Conservation (phyloP, 768 basidiomycete genomes). For the Pleurotus cornucopiae region DNA sequence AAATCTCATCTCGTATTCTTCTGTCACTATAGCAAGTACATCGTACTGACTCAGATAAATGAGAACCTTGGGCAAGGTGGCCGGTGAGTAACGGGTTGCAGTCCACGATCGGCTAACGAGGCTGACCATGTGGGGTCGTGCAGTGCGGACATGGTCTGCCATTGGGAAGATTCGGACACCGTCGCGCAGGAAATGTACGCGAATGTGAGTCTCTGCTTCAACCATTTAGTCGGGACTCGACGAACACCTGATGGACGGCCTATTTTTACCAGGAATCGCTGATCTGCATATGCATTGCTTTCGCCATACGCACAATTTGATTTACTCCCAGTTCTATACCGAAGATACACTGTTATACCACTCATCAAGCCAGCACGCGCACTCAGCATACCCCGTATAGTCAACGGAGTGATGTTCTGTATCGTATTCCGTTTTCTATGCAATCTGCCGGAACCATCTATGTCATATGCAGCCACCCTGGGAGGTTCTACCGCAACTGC, state of each 20-base stretch:
- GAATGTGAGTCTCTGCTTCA: slow-evolving; percentile 41
- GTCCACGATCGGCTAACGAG: background rate
- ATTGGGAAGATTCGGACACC: slow-evolving; percentile 84
- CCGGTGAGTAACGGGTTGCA: slow-evolving; percentile 45
- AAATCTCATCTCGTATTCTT: slow-evolving; percentile 11
- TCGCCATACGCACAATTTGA: slow-evolving; percentile 25
- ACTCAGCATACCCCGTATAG: slow-evolving; percentile 5
- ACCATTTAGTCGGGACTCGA: too few relatives aligned
- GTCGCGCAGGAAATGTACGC: slow-evolving; percentile 75
- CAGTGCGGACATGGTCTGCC: slow-evolving; percentile 79
- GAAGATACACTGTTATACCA: slow-evolving; percentile 2
- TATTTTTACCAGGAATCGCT: slow-evolving; percentile 52
- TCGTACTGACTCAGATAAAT: slow-evolving; percentile 80
- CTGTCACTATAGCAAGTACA: slow-evolving; percentile 62
- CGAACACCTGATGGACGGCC: too few relatives aligned
- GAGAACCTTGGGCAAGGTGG: slow-evolving; percentile 85
- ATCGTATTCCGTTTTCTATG: background rate
- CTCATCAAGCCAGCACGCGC: background rate
- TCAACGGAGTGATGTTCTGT: background rate
- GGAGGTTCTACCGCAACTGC: slow-evolving; percentile 5
- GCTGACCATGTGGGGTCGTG: slow-evolving; percentile 5
- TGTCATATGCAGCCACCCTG: background rate
- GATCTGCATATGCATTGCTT: slow-evolving; percentile 48
- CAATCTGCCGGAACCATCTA: slow-evolving; percentile 1
- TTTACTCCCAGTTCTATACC: background rate